phyloP scores from a whole-genome alignment of 495 filamentous ascomycete species.

The Xylaria bambusicola region DNA sequence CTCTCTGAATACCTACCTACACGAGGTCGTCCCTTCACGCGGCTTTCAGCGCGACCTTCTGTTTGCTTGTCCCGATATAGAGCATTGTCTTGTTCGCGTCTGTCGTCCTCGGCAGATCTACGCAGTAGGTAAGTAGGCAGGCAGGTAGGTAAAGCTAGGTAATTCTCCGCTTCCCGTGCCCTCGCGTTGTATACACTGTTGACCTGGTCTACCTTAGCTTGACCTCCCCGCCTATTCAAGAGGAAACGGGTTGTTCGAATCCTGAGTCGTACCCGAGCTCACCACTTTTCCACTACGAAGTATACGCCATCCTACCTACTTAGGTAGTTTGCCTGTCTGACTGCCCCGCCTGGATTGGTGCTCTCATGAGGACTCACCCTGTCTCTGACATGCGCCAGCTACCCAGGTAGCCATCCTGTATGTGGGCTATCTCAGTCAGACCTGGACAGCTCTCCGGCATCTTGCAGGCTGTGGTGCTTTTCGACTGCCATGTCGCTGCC shows the following conservation, averaged over 20 bases:
- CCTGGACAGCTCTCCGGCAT: conserved; percentile 12
- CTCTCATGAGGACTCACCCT: background rate
- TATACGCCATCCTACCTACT: background rate
- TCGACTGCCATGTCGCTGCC: conserved; percentile 21
- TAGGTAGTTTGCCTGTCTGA: background rate
- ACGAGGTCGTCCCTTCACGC: too few species aligned
- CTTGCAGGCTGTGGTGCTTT: conserved; percentile 14
- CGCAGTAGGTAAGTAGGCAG: too few species aligned
- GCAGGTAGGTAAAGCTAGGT: background rate
- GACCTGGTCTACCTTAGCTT: background rate
- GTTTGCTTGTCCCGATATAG: too few species aligned
- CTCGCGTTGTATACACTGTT: too few species aligned
- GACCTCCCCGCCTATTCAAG: background rate
- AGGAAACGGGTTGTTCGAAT: background rate
- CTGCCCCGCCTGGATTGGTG: background rate
- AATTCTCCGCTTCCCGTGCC: too few species aligned
- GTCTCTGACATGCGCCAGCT: conserved; percentile 8
- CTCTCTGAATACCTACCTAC: background rate
- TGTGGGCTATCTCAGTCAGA: conserved; percentile 8
- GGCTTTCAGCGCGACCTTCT: too few species aligned
- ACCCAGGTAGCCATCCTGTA: background rate
- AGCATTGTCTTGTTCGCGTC: too few species aligned
- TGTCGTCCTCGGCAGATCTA: too few species aligned
- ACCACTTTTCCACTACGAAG: background rate
- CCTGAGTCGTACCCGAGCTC: background rate